Base-by-base conservation (phyloP, 768 basidiomycete species). In the Dioszegia aurantiaca region DNA sequence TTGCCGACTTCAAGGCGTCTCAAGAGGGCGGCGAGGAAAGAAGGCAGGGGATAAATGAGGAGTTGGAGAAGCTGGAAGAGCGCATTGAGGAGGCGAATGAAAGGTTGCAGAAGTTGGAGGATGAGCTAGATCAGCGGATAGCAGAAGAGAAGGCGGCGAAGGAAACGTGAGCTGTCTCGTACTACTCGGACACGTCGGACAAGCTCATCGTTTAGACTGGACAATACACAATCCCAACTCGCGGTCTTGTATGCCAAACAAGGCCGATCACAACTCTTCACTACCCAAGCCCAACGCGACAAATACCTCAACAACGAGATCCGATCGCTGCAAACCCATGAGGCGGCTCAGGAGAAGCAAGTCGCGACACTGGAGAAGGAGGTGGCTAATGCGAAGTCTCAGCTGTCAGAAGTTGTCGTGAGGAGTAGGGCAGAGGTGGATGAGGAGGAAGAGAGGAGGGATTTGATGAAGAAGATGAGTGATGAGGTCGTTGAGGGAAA, bases 171-270 rank as follows among this genome's bases (percentile, higher is more conserved):
- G 74, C 27, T 67, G 19, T 21, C 8, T 2, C 33, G 23, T 24
- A n/a, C n/a, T n/a, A n/a, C n/a, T n/a, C n/a, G n/a, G n/a, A n/a
- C n/a, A n/a, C n/a, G n/a, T n/a, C n/a, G n/a, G n/a, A n/a, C n/a
- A n/a, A n/a, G n/a, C n/a, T n/a, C n/a, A n/a, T n/a, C n/a, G 14
- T 36, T 27, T 30, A 82, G 80, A 26, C 80, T 95, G 63, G 90
- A 93, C 60, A 84, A 86, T 39, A 85, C 85, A 0, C 84, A 83
- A 49, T 86, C 88, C 1, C 82, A 81, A 44, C 78, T 97, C 2
- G 81, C 83, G 0, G 83, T 87, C 0, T 80, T 99, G 1, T 91
- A 87, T 70, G 86, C 88, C 2, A 98, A 98, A 72, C 91, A 90
- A 73, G 92, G 92, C 1, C 87, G 95, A 21, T 81, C 87, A 37